A percentile compares a stretch with the other conserved stretches of the same genome.
These are phyloP conservation scores for Penicillium oxalicum DNA, from an alignment of 2,329 filamentous ascomycete species.

Conservation along the genomic window DNA sequence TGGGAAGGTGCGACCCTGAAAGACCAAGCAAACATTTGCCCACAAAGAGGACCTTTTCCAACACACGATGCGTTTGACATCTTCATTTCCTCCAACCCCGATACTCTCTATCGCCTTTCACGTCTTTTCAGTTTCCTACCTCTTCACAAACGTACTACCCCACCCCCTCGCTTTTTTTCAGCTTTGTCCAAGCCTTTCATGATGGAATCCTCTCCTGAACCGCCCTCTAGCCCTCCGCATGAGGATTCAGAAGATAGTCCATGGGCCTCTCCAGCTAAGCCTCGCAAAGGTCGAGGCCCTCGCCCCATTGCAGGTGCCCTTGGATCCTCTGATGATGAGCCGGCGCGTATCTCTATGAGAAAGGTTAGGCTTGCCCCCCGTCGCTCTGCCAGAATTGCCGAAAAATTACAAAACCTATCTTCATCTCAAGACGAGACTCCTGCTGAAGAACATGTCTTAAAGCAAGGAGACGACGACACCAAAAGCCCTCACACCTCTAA, in stretches of 20 bases:
- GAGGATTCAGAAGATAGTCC: not conserved
- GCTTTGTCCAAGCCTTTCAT: not conserved
- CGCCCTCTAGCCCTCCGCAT: not conserved
- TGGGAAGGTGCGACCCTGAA: not conserved
- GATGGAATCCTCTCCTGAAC: not conserved
- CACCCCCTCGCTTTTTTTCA: not conserved
- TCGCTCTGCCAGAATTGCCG: not conserved
- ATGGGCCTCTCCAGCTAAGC: not conserved
- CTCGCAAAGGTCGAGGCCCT: not conserved
- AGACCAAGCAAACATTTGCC: not conserved
- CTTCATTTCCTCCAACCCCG: too few species aligned
- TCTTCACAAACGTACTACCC: not conserved
- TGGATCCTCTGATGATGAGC: not conserved
- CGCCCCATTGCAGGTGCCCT: too few species aligned
- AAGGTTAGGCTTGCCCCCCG: not conserved
- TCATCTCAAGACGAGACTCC: not conserved
- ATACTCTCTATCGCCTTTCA: too few species aligned
- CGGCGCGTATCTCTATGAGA: not conserved
- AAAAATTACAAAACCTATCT: not conserved
- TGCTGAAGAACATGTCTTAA: not conserved
- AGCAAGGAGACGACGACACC: not conserved
- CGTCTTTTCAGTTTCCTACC: not conserved
- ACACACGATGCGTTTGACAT: too few species aligned
- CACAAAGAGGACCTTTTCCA: too few species aligned
- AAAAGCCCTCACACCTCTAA: not conserved